Percentiles rank a stretch among this genome's conserved stretches.
These are phyloP conservation scores for Tylopilus vinaceipallidus DNA, from an alignment of 768 basidiomycete species.

Conservation along the genomic window DNA sequence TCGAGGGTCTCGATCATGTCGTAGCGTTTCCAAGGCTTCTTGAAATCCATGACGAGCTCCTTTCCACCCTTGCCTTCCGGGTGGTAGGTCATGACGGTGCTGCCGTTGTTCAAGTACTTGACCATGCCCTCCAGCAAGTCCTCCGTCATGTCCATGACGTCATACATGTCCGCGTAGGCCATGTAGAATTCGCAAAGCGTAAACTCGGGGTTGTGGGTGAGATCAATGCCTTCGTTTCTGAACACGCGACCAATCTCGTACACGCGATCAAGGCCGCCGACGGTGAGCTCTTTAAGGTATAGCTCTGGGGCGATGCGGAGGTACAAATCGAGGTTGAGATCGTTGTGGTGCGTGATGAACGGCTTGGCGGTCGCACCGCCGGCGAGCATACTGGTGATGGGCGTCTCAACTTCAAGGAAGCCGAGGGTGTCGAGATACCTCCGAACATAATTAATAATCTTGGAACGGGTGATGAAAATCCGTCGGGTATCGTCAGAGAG, in stretches of 20 bases:
- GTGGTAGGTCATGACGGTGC: constrained; percentile 79
- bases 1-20: constrained; percentile 98
- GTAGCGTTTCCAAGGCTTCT: constrained; percentile 95
- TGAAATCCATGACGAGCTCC: constrained; percentile 78
- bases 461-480: constrained; percentile 86
- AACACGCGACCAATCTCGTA: constrained; percentile 99
- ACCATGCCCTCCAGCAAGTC: constrained; percentile 87
- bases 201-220: constrained; percentile 99
- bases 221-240: constrained; percentile 97
- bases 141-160: constrained; percentile 97
- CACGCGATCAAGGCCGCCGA: constrained; percentile 95
- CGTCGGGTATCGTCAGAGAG: constrained; percentile 86
- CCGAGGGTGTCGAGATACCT: constrained; percentile 87
- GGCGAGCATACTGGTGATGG: constrained; percentile 94
- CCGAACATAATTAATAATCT: constrained; percentile 90
- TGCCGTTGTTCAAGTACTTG: constrained; percentile 77
- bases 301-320: constrained; percentile 97
- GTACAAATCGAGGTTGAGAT: constrained; percentile 93
- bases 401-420: constrained; percentile 99
- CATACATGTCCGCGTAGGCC: constrained; percentile 99
- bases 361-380: constrained; percentile 99
- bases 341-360: constrained; percentile 98
- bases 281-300: constrained; percentile 95
- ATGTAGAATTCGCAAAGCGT: constrained; percentile 99
- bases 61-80: constrained; percentile 90